phyloP scores from a whole-genome alignment of 148 eudicot genomes.

The Talinum fruticosum region DNA sequence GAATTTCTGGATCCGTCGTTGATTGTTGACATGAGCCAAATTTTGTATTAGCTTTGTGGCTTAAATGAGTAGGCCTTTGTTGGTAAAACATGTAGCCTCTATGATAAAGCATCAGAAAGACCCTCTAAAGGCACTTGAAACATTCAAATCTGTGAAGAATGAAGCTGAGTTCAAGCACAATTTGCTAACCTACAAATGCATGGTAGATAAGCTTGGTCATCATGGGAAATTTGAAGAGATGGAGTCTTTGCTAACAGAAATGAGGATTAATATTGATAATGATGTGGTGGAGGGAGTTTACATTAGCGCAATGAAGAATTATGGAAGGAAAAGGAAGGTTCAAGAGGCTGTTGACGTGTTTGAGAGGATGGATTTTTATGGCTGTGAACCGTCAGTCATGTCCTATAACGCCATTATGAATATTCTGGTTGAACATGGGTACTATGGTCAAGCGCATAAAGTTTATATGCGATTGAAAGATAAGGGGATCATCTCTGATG shows the following conservation, averaged over 20 bases:
- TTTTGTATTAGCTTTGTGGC: constrained; percentile 9
- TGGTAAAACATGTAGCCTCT: constrained; percentile 90
- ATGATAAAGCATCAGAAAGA: constrained; percentile 76
- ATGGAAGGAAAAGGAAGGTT: constrained; percentile 73
- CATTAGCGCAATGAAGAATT: constrained; percentile 70
- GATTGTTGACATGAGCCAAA: background rate
- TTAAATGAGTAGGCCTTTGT: constrained; percentile 56
- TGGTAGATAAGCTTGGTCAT: constrained; percentile 74
- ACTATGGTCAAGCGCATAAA: constrained; percentile 79
- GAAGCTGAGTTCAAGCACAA: constrained; percentile 80
- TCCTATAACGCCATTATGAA: constrained; percentile 84
- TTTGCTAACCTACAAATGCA: constrained; percentile 62
- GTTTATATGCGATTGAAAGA: constrained; percentile 84
- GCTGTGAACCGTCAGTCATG: constrained; percentile 63
- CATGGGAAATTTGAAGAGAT: constrained; percentile 73
- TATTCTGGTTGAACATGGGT: constrained; percentile 61
- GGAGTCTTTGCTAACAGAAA: constrained; percentile 65
- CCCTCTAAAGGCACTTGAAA: constrained; percentile 79
- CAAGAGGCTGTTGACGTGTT: constrained; percentile 85
- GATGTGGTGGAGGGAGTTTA: constrained; percentile 72
- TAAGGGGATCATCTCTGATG: constrained; percentile 68
- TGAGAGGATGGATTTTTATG: constrained; percentile 94
- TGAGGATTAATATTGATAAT: constrained; percentile 61
- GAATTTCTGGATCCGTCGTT: no score
- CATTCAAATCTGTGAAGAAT: constrained; percentile 63